Evolutionary conservation across 1,284 basidiomycete species (phyloP).

Genomic region (Cryptococcus hybrid): DNA sequence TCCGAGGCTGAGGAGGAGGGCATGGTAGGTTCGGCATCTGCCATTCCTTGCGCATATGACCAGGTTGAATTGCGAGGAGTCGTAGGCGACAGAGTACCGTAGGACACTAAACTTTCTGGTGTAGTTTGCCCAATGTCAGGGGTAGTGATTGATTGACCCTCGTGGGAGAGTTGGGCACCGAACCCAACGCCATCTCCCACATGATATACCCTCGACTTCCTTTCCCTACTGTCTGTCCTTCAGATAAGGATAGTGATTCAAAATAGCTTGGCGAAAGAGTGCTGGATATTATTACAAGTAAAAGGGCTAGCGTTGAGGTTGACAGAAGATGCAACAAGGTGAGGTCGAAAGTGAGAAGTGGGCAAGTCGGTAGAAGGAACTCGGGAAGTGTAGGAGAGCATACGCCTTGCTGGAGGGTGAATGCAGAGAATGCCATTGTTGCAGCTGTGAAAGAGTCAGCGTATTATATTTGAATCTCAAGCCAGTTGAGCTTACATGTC

Average conservation of each 20-base stretch:
- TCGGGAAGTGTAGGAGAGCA: conserved; percentile 18
- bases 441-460: conserved; percentile 20
- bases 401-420: conserved; percentile 27
- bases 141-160: neutral
- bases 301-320: conserved; percentile 21
- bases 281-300: conserved; percentile 33
- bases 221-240: neutral
- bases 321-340: conserved; percentile 33
- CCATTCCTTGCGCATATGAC: neutral
- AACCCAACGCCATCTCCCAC: conserved; percentile 40
- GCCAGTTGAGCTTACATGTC: conserved; percentile 24
- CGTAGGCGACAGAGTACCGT: conserved; percentile 9
- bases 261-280: conserved; percentile 23
- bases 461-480: neutral
- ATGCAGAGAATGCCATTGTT: conserved; percentile 40
- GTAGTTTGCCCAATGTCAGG: neutral
- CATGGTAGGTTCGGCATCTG: no score
- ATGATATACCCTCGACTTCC: conserved; percentile 28
- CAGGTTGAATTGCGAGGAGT: neutral
- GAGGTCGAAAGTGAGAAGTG: conserved; percentile 36
- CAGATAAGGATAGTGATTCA: neutral
- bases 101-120: neutral
- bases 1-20: neutral
- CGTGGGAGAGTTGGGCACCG: conserved; percentile 19
- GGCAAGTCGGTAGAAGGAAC: conserved; percentile 29